These are phyloP conservation scores for Suhomyces chickasaworum DNA, from an alignment of 1,139 yeast species.

Conservation along the genomic window DNA sequence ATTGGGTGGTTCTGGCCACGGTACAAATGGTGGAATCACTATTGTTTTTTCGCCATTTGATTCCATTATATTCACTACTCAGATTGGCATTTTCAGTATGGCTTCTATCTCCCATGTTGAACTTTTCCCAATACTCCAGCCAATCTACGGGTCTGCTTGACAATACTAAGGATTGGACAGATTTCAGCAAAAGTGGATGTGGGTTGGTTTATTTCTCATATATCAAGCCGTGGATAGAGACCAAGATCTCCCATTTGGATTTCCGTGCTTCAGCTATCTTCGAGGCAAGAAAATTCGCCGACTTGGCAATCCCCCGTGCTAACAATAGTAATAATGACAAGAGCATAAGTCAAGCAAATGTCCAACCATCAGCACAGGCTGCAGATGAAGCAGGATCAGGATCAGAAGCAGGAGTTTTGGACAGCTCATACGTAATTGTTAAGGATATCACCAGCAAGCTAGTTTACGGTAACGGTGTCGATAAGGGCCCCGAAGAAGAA, in stretches of 20 bases:
- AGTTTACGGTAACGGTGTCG: slow-evolving; percentile 10
- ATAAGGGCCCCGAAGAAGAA: slow-evolving; percentile 1
- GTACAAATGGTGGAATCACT: slow-evolving; percentile 35
- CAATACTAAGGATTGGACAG: slow-evolving; percentile 22
- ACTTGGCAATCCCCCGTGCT: not conserved
- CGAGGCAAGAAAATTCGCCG: slow-evolving; percentile 6
- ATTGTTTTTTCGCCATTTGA: slow-evolving; percentile 33
- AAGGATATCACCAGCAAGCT: slow-evolving; percentile 16
- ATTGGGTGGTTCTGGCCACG: slow-evolving; percentile 55
- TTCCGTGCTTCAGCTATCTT: slow-evolving; percentile 6
- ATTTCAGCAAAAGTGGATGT: slow-evolving; percentile 33
- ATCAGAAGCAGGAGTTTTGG: slow-evolving; percentile 12
- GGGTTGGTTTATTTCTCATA: slow-evolving; percentile 39
- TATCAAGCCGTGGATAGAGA: slow-evolving; percentile 38
- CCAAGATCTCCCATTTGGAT: slow-evolving; percentile 12
- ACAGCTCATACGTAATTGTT: slow-evolving; percentile 21
- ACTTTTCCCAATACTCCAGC: not conserved
- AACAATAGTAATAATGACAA: not conserved
- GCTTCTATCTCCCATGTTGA: slow-evolving; percentile 52
- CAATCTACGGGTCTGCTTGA: slow-evolving; percentile 10
- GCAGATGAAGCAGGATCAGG: not conserved
- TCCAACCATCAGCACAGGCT: not conserved
- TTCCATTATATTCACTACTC: slow-evolving; percentile 53
- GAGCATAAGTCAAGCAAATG: not conserved
- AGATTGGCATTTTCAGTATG: slow-evolving; percentile 49